Conservation (phyloP, 1,139 yeast genomes). For the Kodamaea sp. region DNA sequence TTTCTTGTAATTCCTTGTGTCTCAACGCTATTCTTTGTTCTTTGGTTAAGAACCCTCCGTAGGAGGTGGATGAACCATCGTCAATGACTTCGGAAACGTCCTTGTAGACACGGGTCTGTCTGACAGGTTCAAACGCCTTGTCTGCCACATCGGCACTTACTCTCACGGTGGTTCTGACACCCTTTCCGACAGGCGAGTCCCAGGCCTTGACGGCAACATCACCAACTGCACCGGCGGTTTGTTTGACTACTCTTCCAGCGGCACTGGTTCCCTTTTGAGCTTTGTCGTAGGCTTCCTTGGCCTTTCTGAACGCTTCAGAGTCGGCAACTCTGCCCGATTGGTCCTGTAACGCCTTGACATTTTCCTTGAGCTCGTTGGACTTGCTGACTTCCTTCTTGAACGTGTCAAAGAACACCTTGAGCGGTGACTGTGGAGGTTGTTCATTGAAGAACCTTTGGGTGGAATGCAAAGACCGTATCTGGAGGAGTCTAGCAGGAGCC, state of each 20-base stretch:
- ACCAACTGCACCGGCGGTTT: conserved; percentile 95
- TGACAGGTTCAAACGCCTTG: conserved; percentile 89
- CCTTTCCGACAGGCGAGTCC: conserved; percentile 93
- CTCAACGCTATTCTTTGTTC: conserved; percentile 81
- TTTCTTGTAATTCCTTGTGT: conserved; percentile 56
- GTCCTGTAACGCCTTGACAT: conserved; percentile 92
- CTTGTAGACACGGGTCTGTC: conserved; percentile 86
- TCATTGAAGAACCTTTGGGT: conserved; percentile 16
- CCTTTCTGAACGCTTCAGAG: conserved; percentile 88
- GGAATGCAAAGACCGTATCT: conserved; percentile 13
- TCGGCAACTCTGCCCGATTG: conserved; percentile 96
- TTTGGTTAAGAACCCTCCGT: conserved; percentile 90
- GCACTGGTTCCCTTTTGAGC: conserved; percentile 83
- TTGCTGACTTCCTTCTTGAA: conserved; percentile 90
- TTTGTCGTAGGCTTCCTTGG: conserved; percentile 86
- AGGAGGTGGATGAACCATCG: conserved; percentile 84
- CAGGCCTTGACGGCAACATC: conserved; percentile 89
- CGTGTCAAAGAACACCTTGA: conserved; percentile 91
- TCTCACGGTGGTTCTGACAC: conserved; percentile 78
- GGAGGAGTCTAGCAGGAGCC: conserved; percentile 2
- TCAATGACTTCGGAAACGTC: conserved; percentile 88
- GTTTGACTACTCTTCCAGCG: conserved; percentile 79
- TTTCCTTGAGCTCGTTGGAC: conserved; percentile 84
- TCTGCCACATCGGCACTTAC: conserved; percentile 82
- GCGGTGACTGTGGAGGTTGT: conserved; percentile 61